Percentiles rank a stretch among this genome's conserved stretches.
These are phyloP conservation scores for Trametes elegans DNA, from an alignment of 768 basidiomycete genomes.

Conservation along the genomic window DNA sequence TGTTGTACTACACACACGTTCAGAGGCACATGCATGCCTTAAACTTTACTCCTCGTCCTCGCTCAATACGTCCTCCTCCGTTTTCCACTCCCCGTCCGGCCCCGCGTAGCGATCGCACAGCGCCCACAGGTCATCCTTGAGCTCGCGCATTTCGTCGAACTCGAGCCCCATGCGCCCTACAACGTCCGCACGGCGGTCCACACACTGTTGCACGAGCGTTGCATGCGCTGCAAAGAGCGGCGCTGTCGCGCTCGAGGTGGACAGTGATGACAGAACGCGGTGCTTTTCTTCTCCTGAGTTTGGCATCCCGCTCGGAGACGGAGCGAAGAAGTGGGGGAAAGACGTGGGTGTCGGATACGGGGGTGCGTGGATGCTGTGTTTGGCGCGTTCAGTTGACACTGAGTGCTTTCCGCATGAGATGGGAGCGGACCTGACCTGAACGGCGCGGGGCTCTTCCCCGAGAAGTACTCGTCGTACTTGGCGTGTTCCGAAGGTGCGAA, in stretches of 20 bases:
- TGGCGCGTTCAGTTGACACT: conserved; percentile 1
- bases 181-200: conserved; percentile 38
- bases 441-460: conserved; percentile 30
- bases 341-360: conserved; percentile 62
- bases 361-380: conserved; percentile 43
- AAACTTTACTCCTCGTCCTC: conserved; percentile 26
- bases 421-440: conserved; percentile 36
- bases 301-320: conserved; percentile 13
- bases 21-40: background rate
- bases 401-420: too few species aligned
- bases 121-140: conserved; percentile 58
- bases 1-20: background rate
- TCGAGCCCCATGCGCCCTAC: conserved; percentile 41
- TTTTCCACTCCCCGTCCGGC: conserved; percentile 29
- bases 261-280: conserved; percentile 43
- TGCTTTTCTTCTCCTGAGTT: background rate
- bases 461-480: conserved; percentile 42
- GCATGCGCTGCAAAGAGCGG: conserved; percentile 52
- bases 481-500: conserved; percentile 39
- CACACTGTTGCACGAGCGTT: conserved; percentile 43
- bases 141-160: conserved; percentile 54
- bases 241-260: conserved; percentile 40
- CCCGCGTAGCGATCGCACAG: conserved; percentile 45
- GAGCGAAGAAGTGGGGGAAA: conserved; percentile 47
- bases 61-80: conserved; percentile 27